Conservation (phyloP, 1,284 basidiomycete genomes). For the Cryptococcus sp. region DNA sequence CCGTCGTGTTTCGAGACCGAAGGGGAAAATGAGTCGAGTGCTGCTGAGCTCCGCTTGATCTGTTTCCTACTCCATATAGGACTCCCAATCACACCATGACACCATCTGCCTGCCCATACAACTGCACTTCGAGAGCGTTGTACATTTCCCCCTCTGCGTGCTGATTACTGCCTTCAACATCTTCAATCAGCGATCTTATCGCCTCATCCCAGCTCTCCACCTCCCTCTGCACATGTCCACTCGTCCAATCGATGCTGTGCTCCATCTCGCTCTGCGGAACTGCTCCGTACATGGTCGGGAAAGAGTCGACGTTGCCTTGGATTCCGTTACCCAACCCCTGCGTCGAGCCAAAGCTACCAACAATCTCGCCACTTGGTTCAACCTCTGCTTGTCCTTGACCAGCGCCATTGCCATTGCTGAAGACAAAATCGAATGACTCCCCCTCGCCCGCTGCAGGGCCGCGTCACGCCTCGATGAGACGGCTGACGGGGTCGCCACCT, state of each 20-base stretch:
- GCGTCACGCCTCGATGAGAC: slow-evolving; percentile 23
- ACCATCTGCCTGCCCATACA: slow-evolving; percentile 1
- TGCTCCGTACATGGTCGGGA: slow-evolving; percentile 4
- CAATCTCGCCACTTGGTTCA: slow-evolving; percentile 41
- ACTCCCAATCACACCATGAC: slow-evolving; percentile 11
- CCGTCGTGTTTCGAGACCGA: too few relatives aligned
- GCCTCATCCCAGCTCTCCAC: slow-evolving; percentile 33
- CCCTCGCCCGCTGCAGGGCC: slow-evolving; percentile 54
- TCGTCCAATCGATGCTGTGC: slow-evolving; percentile 16
- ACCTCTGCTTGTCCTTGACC: slow-evolving; percentile 21
- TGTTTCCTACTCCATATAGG: slow-evolving; percentile 3
- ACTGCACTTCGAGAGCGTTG: slow-evolving; percentile 8
- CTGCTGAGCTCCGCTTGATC: not conserved
- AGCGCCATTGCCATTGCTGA: slow-evolving; percentile 18
- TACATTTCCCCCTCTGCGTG: slow-evolving; percentile 2
- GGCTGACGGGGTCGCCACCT: slow-evolving; percentile 44
- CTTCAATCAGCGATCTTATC: slow-evolving; percentile 33
- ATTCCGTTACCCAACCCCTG: slow-evolving; percentile 35
- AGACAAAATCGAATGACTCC: slow-evolving; percentile 31
- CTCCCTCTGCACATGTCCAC: slow-evolving; percentile 4
- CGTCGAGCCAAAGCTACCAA: slow-evolving; percentile 43
- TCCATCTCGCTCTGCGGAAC: slow-evolving; percentile 17
- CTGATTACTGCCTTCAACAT: slow-evolving; percentile 21
- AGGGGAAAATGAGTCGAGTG: too few relatives aligned
- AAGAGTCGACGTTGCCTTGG: slow-evolving; percentile 10